These are phyloP conservation scores for Candida arabinofermentans DNA, from an alignment of 805 yeast species.

Conservation along the genomic window DNA sequence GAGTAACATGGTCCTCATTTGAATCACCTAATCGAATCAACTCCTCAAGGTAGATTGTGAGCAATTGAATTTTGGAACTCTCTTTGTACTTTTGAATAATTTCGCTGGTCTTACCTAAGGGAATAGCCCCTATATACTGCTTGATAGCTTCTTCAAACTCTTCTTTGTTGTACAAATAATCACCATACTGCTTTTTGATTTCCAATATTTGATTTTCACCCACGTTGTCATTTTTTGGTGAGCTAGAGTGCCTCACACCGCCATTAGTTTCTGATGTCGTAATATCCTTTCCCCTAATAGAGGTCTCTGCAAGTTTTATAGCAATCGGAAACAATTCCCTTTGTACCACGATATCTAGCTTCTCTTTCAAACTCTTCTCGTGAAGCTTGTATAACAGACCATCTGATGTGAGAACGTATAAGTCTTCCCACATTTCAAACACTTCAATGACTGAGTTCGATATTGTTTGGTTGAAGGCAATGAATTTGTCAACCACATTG, in stretches of 20 bases:
- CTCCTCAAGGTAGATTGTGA: slow-evolving; percentile 61
- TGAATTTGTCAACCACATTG: slow-evolving; percentile 65
- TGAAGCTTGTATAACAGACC: slow-evolving; percentile 67
- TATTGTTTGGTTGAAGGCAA: slow-evolving; percentile 67
- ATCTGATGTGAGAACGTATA: slow-evolving; percentile 65
- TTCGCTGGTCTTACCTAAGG: slow-evolving; percentile 60
- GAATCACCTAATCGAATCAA: slow-evolving; percentile 54
- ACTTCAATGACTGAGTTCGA: slow-evolving; percentile 59
- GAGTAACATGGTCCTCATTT: slow-evolving; percentile 75
- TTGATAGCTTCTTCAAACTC: slow-evolving; percentile 66
- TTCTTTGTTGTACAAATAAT: slow-evolving; percentile 61
- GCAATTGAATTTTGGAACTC: slow-evolving; percentile 61
- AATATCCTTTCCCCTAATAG: slow-evolving; percentile 51
- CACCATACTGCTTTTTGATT: slow-evolving; percentile 62
- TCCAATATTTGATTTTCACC: slow-evolving; percentile 31
- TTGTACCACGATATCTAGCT: slow-evolving; percentile 62
- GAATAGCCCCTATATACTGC: slow-evolving; percentile 55
- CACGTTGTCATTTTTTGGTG: slow-evolving; percentile 16
- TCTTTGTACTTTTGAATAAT: slow-evolving; percentile 77
- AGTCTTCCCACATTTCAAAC: slow-evolving; percentile 51
- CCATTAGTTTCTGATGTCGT: slow-evolving; percentile 14
- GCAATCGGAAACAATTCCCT: slow-evolving; percentile 74
- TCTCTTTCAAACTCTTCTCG: slow-evolving; percentile 64
- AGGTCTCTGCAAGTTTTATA: slow-evolving; percentile 52
- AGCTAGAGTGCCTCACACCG: slow-evolving; percentile 2